Conservation (phyloP, 352 stramenopile genomes). For the Pythium rhizo-oryzae region DNA sequence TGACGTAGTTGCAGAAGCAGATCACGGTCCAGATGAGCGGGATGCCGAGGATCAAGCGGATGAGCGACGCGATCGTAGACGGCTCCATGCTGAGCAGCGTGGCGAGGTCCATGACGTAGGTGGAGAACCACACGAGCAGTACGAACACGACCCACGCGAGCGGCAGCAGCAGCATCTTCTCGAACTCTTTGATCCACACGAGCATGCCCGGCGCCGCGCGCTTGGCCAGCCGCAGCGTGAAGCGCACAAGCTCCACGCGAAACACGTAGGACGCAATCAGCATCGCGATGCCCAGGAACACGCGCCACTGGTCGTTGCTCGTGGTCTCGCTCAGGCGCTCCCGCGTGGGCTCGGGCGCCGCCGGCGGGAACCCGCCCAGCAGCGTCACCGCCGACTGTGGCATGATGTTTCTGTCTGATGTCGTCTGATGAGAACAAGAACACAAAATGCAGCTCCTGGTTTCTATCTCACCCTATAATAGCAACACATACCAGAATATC, state of each 20-base stretch:
- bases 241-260: constrained; percentile 76
- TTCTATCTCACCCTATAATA: background rate
- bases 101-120: constrained; percentile 68
- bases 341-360: background rate
- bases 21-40: constrained; percentile 85
- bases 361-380: background rate
- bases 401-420: background rate
- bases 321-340: constrained; percentile 19
- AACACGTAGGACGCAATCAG: constrained; percentile 71
- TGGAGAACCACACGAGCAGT: constrained; percentile 65
- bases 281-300: constrained; percentile 75
- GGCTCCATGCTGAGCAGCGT: constrained; percentile 45
- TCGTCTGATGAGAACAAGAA: background rate
- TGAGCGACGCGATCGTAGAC: constrained; percentile 49
- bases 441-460: background rate
- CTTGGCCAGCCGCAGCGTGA: constrained; percentile 67
- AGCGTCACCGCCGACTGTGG: background rate
- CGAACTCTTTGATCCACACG: constrained; percentile 84
- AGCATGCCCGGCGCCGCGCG: constrained; percentile 58
- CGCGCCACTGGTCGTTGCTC: constrained; percentile 70
- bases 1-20: constrained; percentile 82
- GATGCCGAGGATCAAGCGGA: constrained; percentile 65
- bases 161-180: constrained; percentile 76
- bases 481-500: background rate
- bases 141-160: constrained; percentile 86